Base-by-base conservation (phyloP, 2,329 filamentous ascomycete species). In the Phaeophleospora eucalypticola region DNA sequence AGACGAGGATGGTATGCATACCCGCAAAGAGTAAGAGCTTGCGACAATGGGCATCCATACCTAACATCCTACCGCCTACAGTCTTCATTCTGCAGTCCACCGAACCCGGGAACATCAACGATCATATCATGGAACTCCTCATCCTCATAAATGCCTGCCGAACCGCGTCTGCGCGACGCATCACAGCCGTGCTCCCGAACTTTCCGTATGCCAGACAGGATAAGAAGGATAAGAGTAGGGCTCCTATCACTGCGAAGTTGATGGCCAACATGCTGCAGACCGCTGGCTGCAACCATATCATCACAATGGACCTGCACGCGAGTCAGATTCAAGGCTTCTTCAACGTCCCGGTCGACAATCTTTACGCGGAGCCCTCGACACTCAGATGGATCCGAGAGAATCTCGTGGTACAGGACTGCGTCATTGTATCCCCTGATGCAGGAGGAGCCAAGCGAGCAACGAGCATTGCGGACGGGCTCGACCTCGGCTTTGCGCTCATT, bases 101-200 rank as follows among this genome's bases (percentile, higher is more conserved):
- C 39, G 85, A 87, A 34, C 91, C 91, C 2, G 90, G 91, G 67
- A 90, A 96, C 66, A 94, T 97, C 74, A 98, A 98, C 71, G 91
- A 97, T 68, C 89, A 89, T 41, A 80, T 98, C 50, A 97, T 98
- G 91, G 91, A 98, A 72, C 81, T 97, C 32, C 80, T 97, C 58
- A 96, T 97, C 72, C 95, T 96, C 84, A 94, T 96, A 70, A 94
- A 95, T 66, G 91, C 91, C 54, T 96, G 91, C 77, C 85, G 87
- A 68, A 87, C 84, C 18, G 85, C 85, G 35, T 87, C 83, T 29
- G 91, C 91, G 10, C 83, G 90, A 56, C 87, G 91, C 56, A 95
- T 97, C 71, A 96, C 91, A 17, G 91, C 89, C 54, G 88, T 96
- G 55, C 87, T 96, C 42, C 91, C 91, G 58, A 96, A 95, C 71